Evolutionary conservation across 2,329 filamentous ascomycete genomes (phyloP).

Genomic region (Penicillium sp.): DNA sequence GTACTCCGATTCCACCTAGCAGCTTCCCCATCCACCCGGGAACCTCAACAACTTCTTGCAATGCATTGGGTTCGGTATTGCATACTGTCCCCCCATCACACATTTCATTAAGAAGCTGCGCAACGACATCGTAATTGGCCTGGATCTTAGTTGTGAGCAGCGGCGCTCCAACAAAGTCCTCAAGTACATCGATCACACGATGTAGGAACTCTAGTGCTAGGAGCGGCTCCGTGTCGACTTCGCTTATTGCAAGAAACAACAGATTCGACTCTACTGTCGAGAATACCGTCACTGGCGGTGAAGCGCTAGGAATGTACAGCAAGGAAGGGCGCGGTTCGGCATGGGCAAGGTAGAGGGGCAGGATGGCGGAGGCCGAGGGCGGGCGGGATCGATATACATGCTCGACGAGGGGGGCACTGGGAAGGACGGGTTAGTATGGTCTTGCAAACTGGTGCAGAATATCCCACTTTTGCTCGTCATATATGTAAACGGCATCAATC

Average conservation of each 20-base stretch:
- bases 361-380: conserved; percentile 70
- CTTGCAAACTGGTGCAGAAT: background rate
- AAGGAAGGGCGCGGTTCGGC: conserved; percentile 78
- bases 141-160: conserved; percentile 84
- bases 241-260: conserved; percentile 80
- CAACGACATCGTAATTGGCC: conserved; percentile 86
- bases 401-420: conserved; percentile 80
- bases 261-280: conserved; percentile 84
- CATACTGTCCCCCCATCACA: conserved; percentile 88
- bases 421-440: conserved; percentile 17
- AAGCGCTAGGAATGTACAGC: conserved; percentile 78
- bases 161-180: conserved; percentile 90
- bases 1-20: conserved; percentile 80
- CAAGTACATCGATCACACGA: conserved; percentile 84
- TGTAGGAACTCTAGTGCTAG: conserved; percentile 93
- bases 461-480: conserved; percentile 86
- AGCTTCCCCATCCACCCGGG: conserved; percentile 88
- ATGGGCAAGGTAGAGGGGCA: conserved; percentile 85
- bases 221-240: conserved; percentile 82
- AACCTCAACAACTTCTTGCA: conserved; percentile 88
- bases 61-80: conserved; percentile 88
- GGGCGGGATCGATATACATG: conserved; percentile 85
- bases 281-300: conserved; percentile 84
- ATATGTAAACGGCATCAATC: conserved; percentile 95
- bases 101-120: conserved; percentile 91